phyloP scores from a whole-genome alignment of 1,139 yeast genomes.

The Yamadazyma atlantica region DNA sequence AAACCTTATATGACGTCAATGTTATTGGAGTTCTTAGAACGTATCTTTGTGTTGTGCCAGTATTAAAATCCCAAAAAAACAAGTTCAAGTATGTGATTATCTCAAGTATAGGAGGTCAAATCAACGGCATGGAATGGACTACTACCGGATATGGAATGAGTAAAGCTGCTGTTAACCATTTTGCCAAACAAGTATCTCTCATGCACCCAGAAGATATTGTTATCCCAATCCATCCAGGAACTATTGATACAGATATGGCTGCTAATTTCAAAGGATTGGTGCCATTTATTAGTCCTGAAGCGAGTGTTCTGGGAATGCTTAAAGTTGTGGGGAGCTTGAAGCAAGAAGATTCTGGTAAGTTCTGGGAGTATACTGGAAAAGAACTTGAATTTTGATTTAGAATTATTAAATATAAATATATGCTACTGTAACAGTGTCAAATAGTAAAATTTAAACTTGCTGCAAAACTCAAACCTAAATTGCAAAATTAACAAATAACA shows the following conservation, averaged over 20 bases:
- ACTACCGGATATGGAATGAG: constrained; percentile 27
- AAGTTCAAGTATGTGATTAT: background rate
- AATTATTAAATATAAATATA: too few relatives aligned
- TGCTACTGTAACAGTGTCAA: too few relatives aligned
- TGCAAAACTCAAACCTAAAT: too few relatives aligned
- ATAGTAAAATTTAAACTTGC: too few relatives aligned
- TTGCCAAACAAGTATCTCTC: constrained; percentile 5
- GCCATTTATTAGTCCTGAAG: constrained; percentile 1
- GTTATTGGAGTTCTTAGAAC: background rate
- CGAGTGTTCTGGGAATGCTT: constrained; percentile 2
- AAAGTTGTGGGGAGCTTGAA: background rate
- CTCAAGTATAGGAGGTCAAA: constrained; percentile 3
- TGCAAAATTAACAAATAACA: too few relatives aligned
- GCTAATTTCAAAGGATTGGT: background rate
- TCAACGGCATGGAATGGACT: background rate
- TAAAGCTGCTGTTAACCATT: constrained; percentile 29
- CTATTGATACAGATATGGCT: constrained; percentile 27
- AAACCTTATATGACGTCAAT: background rate
- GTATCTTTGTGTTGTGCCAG: background rate
- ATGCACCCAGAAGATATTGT: constrained; percentile 37
- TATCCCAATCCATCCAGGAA: constrained; percentile 29
- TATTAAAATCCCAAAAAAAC: background rate
- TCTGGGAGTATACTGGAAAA: constrained; percentile 4
- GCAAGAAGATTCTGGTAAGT: constrained; percentile 4
- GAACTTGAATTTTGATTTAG: too few relatives aligned